phyloP scores from a whole-genome alignment of 805 yeast species.

The Candida boidinii region DNA sequence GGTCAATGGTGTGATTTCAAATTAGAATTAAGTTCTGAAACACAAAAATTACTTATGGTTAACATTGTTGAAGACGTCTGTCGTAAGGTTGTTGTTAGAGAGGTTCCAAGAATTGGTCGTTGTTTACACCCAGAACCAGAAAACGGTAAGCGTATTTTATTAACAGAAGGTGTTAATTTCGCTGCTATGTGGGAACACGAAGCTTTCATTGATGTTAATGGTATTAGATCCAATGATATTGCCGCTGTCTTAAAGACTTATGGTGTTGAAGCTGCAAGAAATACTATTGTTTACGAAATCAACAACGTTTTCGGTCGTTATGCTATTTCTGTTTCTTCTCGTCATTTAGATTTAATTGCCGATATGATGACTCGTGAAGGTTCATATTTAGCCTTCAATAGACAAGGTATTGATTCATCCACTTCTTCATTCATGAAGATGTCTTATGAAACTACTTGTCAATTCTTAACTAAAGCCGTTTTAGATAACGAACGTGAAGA shows the following conservation, averaged over 20 bases:
- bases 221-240: conserved; percentile 86
- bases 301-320: conserved; percentile 93
- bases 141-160: conserved; percentile 64
- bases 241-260: conserved; percentile 83
- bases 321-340: conserved; percentile 85
- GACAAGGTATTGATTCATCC: conserved; percentile 95
- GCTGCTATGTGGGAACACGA: conserved; percentile 97
- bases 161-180: conserved; percentile 98
- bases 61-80: conserved; percentile 91
- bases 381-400: conserved; percentile 88
- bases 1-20: conserved; percentile 94
- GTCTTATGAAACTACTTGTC: conserved; percentile 98
- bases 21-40: conserved; percentile 72
- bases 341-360: conserved; percentile 95
- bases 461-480: conserved; percentile 93
- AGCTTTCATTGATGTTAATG: conserved; percentile 83
- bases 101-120: conserved; percentile 84
- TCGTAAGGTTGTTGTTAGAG: conserved; percentile 84
- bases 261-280: conserved; percentile 99
- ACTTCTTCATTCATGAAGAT: conserved; percentile 96
- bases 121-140: conserved; percentile 76
- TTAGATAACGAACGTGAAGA: conserved; percentile 85
- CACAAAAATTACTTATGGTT: conserved; percentile 94
- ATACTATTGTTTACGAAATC: conserved; percentile 93
- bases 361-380: conserved; percentile 99